Evolutionary conservation across 1,284 basidiomycete genomes (phyloP), one percentile per base, ranked within the genome.

Genomic region (Macrocybe sp.): DNA sequence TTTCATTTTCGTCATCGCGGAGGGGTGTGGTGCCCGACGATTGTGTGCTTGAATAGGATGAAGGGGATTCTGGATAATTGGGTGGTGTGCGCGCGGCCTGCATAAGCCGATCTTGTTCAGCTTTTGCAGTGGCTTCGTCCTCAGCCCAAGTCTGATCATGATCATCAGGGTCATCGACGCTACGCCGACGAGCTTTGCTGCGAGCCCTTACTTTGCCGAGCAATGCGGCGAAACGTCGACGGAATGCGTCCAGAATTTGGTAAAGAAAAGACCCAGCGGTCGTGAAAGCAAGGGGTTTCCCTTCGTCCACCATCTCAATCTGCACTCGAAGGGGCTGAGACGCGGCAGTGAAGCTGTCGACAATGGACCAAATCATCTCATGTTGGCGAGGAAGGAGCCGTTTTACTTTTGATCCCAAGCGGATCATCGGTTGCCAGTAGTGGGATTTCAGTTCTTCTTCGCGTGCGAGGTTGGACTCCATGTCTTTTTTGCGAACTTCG

Each of bases 401-500:
- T 4, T 12, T 32, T 6, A 53, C 46, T 10, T 46, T 42, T 9
- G 49, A 55, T 12, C 53, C 53, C 12, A 12, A 35, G 9, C 35
- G 16, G 8, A 56, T 43, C 55, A 56, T 56, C 10, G 48, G 22
- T 4, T 40, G 14, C 55, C 55, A 56, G 42, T 44, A 51, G 7
- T 52, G 49, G 3, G 7, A 32, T 14, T 35, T 32, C 16, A 59
- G 54, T 41, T 57, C 56, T 7, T 47, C 34, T 45, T 57, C 56
- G 14, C 52, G 51, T 9, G 35, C 22, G 22, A 22, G 22, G 22
- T 22, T 22, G 22, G 22, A 22, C 22, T 22, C 22, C 22, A 22
- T 22, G 4, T 22, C 22, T 22, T 4, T 22, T 22, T 22, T 22
- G 22, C 22, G 22, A 22, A 22, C 30, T 14, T 46, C 45, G 6